phyloP scores from a whole-genome alignment of 805 yeast genomes.

The Candida glaebosa region DNA sequence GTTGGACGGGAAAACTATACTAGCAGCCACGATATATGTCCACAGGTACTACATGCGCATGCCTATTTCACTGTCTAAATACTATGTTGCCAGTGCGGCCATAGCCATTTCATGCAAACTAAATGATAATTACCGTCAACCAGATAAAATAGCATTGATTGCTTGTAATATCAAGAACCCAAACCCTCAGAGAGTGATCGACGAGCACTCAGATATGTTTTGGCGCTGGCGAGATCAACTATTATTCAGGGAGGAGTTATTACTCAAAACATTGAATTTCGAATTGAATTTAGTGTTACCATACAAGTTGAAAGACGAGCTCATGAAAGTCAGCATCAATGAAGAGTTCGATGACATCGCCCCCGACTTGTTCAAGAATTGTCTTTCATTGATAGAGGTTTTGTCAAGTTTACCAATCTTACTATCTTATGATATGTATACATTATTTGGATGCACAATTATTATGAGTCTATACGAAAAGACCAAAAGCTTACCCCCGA shows the following conservation, averaged over 20 bases:
- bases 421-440: slow-evolving; percentile 29
- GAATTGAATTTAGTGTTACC: slow-evolving; percentile 40
- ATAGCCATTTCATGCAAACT: slow-evolving; percentile 41
- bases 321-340: slow-evolving; percentile 8
- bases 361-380: slow-evolving; percentile 20
- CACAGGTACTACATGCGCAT: slow-evolving; percentile 39
- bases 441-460: slow-evolving; percentile 29
- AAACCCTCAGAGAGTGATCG: slow-evolving; percentile 18
- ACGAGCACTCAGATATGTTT: slow-evolving; percentile 38
- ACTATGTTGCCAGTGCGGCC: slow-evolving; percentile 43
- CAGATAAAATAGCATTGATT: slow-evolving; percentile 39
- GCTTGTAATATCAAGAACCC: slow-evolving; percentile 36
- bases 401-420: slow-evolving; percentile 37
- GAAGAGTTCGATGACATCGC: slow-evolving; percentile 14
- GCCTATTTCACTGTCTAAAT: slow-evolving; percentile 42
- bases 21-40: slow-evolving; percentile 38
- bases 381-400: slow-evolving; percentile 34
- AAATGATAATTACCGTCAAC: slow-evolving; percentile 40
- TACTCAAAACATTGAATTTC: slow-evolving; percentile 35
- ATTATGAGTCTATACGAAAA: slow-evolving; percentile 22
- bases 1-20: slow-evolving; percentile 39
- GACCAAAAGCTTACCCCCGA: slow-evolving; percentile 16
- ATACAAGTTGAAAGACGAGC: slow-evolving; percentile 27
- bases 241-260: slow-evolving; percentile 39
- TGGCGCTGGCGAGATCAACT: slow-evolving; percentile 47